These are phyloP conservation scores for Colletotrichum australisinense DNA, from an alignment of 2,329 filamentous ascomycete species.

Conservation along the genomic window DNA sequence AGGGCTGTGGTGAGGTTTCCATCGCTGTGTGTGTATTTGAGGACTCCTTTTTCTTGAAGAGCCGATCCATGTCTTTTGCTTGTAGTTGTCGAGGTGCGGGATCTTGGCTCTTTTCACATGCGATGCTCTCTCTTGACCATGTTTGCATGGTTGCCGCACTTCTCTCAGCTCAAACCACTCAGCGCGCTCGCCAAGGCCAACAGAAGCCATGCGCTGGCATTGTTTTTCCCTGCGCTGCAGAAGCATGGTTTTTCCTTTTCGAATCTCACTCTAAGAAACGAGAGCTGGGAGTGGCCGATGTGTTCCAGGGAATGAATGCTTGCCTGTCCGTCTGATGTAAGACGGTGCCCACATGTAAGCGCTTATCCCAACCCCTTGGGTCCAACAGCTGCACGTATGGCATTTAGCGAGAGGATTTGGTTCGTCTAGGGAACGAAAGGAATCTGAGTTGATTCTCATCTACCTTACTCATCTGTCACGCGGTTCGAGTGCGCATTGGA, in stretches of 20 bases:
- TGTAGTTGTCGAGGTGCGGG: not conserved
- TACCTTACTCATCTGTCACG: not conserved
- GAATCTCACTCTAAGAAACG: not conserved
- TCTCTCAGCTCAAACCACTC: not conserved
- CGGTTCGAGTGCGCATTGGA: too few relatives aligned
- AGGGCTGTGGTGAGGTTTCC: not conserved
- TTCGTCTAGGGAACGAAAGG: not conserved
- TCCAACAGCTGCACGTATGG: not conserved
- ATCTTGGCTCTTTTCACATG: slow-evolving; percentile 7
- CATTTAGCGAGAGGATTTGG: not conserved
- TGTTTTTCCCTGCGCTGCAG: not conserved
- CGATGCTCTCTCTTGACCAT: not conserved
- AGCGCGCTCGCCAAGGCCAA: not conserved
- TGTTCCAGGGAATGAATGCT: not conserved
- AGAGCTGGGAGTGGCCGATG: not conserved
- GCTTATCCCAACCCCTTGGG: not conserved
- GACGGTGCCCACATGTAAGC: slow-evolving; percentile 31
- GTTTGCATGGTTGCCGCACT: not conserved
- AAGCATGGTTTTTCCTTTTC: not conserved
- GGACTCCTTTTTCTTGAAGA: not conserved
- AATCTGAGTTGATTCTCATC: not conserved
- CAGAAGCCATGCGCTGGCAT: slow-evolving; percentile 16
- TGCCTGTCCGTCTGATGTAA: slow-evolving; percentile 23
- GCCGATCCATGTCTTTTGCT: not conserved
- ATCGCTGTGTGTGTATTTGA: not conserved